phyloP scores from a whole-genome alignment of 108 stramenopile species.

The Nannochloropsis salina region DNA sequence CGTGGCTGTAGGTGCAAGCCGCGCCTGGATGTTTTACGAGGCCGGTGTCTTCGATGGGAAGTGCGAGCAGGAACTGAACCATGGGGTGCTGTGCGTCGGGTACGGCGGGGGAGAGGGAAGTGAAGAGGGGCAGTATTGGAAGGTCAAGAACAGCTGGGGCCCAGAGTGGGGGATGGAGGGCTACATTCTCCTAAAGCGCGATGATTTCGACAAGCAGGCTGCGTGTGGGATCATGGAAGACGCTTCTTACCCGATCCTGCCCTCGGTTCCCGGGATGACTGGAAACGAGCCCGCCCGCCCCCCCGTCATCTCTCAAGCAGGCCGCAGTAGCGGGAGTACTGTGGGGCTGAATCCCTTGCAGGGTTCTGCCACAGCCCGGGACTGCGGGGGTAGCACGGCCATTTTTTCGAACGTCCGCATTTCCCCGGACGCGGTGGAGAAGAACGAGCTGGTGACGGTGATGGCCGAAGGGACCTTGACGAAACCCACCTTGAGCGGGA shows the following conservation, averaged over 20 bases:
- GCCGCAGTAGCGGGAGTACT: too few relatives aligned
- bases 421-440: not conserved
- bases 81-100: constrained; percentile 58
- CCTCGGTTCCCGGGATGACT: too few relatives aligned
- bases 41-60: constrained; percentile 69
- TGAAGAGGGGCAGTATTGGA: constrained; percentile 47
- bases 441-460: constrained; percentile 30
- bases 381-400: constrained; percentile 36
- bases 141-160: constrained; percentile 60
- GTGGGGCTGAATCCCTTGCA: not conserved
- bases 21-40: constrained; percentile 88
- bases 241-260: constrained; percentile 36
- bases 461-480: constrained; percentile 30
- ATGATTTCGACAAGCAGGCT: constrained; percentile 35
- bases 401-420: constrained; percentile 20
- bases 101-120: constrained; percentile 48
- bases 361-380: constrained; percentile 28
- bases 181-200: constrained; percentile 54
- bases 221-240: constrained; percentile 44
- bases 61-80: constrained; percentile 59
- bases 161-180: constrained; percentile 59
- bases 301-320: too few relatives aligned
- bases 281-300: too few relatives aligned
- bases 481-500: constrained; percentile 25
- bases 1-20: constrained; percentile 68